Conservation (phyloP, 441 rosid genomes). For the Erodium trifolium region DNA sequence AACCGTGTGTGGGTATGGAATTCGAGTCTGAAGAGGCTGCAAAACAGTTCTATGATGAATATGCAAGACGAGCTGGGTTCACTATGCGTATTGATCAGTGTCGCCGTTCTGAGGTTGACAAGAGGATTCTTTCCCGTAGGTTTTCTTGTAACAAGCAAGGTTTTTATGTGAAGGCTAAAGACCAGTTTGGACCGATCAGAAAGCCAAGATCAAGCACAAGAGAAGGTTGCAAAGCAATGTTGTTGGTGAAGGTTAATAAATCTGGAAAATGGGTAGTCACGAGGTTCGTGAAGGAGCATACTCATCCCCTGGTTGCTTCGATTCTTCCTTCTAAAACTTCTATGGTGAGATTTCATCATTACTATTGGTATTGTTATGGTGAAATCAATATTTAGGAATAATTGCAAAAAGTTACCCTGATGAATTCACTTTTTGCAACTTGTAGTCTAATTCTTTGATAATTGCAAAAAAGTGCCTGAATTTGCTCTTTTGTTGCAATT, state of each 20-base stretch:
- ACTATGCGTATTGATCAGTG: slow-evolving; percentile 43
- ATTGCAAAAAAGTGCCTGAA: too few relatives aligned
- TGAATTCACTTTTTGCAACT: too few relatives aligned
- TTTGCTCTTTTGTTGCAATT: too few relatives aligned
- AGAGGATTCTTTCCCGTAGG: slow-evolving; percentile 43
- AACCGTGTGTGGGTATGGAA: slow-evolving; percentile 46
- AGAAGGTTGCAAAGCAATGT: slow-evolving; percentile 47
- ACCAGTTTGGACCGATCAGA: slow-evolving; percentile 28
- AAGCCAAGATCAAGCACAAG: slow-evolving; percentile 34
- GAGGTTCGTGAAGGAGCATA: slow-evolving; percentile 43
- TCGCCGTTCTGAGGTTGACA: slow-evolving; percentile 41
- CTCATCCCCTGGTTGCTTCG: slow-evolving; percentile 37
- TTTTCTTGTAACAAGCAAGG: slow-evolving; percentile 51
- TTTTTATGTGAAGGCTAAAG: slow-evolving; percentile 40
- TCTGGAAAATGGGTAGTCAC: slow-evolving; percentile 47
- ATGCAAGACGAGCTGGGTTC: slow-evolving; percentile 38
- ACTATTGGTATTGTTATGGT: slow-evolving; percentile 2
- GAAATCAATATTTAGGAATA: neutral
- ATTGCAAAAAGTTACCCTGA: neutral
- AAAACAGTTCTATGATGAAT: slow-evolving; percentile 31
- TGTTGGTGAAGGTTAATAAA: slow-evolving; percentile 41
- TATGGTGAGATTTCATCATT: slow-evolving; percentile 29
- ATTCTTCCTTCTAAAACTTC: neutral
- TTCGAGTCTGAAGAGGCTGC: slow-evolving; percentile 48
- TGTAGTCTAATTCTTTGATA: too few relatives aligned